Conservation (phyloP, 2,329 filamentous ascomycete species). For the Claviceps arundinis region DNA sequence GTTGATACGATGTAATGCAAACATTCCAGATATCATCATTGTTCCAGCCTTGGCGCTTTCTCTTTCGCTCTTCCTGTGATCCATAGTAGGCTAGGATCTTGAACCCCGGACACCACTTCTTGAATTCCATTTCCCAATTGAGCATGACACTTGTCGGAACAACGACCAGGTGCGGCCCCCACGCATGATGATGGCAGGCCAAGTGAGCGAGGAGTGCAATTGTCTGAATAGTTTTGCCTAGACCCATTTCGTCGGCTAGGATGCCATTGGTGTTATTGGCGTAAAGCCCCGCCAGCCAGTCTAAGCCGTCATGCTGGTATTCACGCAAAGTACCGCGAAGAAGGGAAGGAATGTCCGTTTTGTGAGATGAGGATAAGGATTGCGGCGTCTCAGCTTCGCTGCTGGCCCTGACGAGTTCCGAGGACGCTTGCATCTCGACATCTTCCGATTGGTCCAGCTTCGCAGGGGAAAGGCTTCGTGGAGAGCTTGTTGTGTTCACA, state of each 20-base stretch:
- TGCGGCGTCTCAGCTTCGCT: constrained; percentile 23
- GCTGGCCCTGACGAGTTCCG: constrained; percentile 19
- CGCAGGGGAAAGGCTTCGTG: constrained; percentile 32
- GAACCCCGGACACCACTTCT: constrained; percentile 96
- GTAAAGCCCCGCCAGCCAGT: constrained; percentile 92
- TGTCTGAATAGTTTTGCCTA: constrained; percentile 97
- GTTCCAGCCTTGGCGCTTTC: constrained; percentile 86
- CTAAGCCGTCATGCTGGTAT: constrained; percentile 92
- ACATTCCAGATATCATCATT: constrained; percentile 94
- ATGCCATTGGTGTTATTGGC: constrained; percentile 91
- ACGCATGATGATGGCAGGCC: constrained; percentile 77
- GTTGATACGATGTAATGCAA: constrained; percentile 92
- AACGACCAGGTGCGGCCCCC: constrained; percentile 91
- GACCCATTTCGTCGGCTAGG: constrained; percentile 93
- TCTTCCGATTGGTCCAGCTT: constrained; percentile 40
- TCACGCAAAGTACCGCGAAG: constrained; percentile 81
- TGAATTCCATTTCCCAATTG: constrained; percentile 99
- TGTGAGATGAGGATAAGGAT: constrained; percentile 25
- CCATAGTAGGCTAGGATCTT: constrained; percentile 97
- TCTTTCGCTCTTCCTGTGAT: constrained; percentile 77
- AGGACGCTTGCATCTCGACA: constrained; percentile 27
- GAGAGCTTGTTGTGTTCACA: constrained; percentile 30
- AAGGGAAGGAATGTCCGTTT: constrained; percentile 67
- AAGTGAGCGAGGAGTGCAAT: constrained; percentile 88
- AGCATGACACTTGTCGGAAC: constrained; percentile 97